Evolutionary conservation across 2,329 filamentous ascomycete genomes (phyloP).

Genomic region (Fusarium multiceps): DNA sequence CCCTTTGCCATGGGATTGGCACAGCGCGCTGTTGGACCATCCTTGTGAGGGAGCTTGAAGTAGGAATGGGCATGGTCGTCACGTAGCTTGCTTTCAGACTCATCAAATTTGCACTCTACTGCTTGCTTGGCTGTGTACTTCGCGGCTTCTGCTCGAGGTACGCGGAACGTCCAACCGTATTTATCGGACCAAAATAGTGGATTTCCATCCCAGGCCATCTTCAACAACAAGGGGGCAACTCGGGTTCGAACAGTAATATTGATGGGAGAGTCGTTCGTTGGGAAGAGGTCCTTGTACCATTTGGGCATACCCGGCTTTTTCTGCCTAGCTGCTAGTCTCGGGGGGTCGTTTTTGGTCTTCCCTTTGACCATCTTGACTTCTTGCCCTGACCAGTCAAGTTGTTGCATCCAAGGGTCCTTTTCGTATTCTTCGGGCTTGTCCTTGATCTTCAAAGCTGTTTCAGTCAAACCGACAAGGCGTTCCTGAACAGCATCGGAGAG

Average conservation of each 20-base stretch:
- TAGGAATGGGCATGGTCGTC: slow-evolving; percentile 76
- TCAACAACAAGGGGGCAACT: slow-evolving; percentile 85
- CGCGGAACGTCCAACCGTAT: slow-evolving; percentile 92
- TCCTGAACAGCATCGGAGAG: slow-evolving; percentile 82
- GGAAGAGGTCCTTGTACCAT: slow-evolving; percentile 95
- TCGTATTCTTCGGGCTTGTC: slow-evolving; percentile 74
- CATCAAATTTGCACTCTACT: slow-evolving; percentile 81
- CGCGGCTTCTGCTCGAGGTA: slow-evolving; percentile 68
- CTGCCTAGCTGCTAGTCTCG: slow-evolving; percentile 81
- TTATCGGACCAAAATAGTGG: slow-evolving; percentile 94
- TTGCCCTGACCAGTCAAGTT: slow-evolving; percentile 96
- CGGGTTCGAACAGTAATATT: slow-evolving; percentile 86
- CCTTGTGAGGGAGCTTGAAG: slow-evolving; percentile 96
- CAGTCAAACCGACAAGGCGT: slow-evolving; percentile 76
- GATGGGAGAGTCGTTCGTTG: slow-evolving; percentile 74
- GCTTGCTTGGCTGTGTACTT: slow-evolving; percentile 79
- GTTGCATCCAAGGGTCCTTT: slow-evolving; percentile 88
- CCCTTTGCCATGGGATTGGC: slow-evolving; percentile 89
- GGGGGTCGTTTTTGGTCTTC: slow-evolving; percentile 86
- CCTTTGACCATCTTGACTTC: slow-evolving; percentile 91
- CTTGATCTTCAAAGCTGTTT: slow-evolving; percentile 82
- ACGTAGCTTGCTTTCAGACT: slow-evolving; percentile 72
- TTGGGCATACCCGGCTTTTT: slow-evolving; percentile 95
- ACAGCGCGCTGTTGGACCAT: slow-evolving; percentile 87
- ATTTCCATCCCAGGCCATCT: slow-evolving; percentile 87